Conservation (phyloP, 2,329 filamentous ascomycete genomes). For the Fusarium siculi region DNA sequence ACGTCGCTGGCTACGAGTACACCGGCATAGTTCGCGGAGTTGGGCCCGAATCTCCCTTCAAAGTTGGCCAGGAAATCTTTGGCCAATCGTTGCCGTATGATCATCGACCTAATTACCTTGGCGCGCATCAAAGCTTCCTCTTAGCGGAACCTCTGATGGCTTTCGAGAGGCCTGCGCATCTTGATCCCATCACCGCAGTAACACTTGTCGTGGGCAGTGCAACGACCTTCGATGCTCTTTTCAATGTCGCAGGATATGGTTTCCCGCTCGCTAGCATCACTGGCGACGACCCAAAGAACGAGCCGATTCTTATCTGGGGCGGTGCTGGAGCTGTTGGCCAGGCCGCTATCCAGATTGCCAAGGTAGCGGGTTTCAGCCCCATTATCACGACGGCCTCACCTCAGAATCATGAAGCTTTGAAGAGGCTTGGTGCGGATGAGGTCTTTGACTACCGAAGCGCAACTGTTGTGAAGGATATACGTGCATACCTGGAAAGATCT, state of each 20-base stretch:
- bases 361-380: slow-evolving; percentile 10
- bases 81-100: slow-evolving; percentile 12
- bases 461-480: background rate
- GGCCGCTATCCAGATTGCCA: slow-evolving; percentile 14
- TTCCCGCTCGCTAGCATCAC: background rate
- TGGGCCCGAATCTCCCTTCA: slow-evolving; percentile 8
- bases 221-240: background rate
- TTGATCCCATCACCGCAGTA: background rate
- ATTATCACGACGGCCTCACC: slow-evolving; percentile 15
- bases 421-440: background rate
- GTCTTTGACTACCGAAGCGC: slow-evolving; percentile 2
- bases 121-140: slow-evolving; percentile 22
- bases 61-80: slow-evolving; percentile 9
- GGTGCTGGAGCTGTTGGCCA: slow-evolving; percentile 3
- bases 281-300: background rate
- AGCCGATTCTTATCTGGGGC: slow-evolving; percentile 16
- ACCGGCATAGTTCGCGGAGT: background rate
- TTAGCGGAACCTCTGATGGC: slow-evolving; percentile 13
- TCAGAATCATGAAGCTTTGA: background rate
- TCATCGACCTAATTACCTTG: slow-evolving; percentile 8
- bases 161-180: background rate
- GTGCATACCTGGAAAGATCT: background rate
- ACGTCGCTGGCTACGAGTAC: slow-evolving; percentile 22
- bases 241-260: background rate
- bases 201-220: background rate